Evolutionary conservation across 768 basidiomycete species (phyloP).

Genomic region (Hypholoma fasciculare): DNA sequence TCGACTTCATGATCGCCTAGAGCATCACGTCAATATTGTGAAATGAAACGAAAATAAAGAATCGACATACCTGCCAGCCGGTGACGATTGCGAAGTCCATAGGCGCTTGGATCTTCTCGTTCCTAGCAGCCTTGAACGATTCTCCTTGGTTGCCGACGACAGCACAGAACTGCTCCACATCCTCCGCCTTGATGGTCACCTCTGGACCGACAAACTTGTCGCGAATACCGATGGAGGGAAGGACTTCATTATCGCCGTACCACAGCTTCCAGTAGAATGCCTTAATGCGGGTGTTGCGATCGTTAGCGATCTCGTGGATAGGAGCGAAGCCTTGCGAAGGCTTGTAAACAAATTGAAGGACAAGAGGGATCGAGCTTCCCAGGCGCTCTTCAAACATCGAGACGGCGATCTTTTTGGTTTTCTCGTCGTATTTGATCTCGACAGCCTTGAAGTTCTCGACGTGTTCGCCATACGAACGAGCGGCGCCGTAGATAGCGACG

Average conservation of each 20-base stretch:
- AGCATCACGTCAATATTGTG: slow-evolving; percentile 3
- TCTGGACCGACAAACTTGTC: slow-evolving; percentile 88
- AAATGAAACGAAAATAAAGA: background rate
- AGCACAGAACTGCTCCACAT: slow-evolving; percentile 87
- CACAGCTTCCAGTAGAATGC: slow-evolving; percentile 98
- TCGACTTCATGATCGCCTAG: slow-evolving; percentile 98
- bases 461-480: slow-evolving; percentile 78
- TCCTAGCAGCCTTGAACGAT: slow-evolving; percentile 80
- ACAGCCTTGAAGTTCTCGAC: slow-evolving; percentile 80
- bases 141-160: slow-evolving; percentile 94
- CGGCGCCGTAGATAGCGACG: slow-evolving; percentile 72
- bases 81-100: slow-evolving; percentile 99
- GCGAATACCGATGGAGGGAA: slow-evolving; percentile 78
- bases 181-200: slow-evolving; percentile 73
- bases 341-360: slow-evolving; percentile 81
- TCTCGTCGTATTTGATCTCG: slow-evolving; percentile 60
- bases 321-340: slow-evolving; percentile 89
- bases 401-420: slow-evolving; percentile 61
- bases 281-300: slow-evolving; percentile 89
- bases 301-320: slow-evolving; percentile 85
- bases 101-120: slow-evolving; percentile 75
- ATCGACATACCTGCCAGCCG: slow-evolving; percentile 86
- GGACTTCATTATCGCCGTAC: slow-evolving; percentile 83
- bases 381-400: slow-evolving; percentile 84
- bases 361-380: slow-evolving; percentile 74